Percentiles rank a stretch among this genome's conserved stretches.
phyloP scores from a whole-genome alignment of 257 asterid genomes.

The Jacaranda mimosifolia region DNA sequence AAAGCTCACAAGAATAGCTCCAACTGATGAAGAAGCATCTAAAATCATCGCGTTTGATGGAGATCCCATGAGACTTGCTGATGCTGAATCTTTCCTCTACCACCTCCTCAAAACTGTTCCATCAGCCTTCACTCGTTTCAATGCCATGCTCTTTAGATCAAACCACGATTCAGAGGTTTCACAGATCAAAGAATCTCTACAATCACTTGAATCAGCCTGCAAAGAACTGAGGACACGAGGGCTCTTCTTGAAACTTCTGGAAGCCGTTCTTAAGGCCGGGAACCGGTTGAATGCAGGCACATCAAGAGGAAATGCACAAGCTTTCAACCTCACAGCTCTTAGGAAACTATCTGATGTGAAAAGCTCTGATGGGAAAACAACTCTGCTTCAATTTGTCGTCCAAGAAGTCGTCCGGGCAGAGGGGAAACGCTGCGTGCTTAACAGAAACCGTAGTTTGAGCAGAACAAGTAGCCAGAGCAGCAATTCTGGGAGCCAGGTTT shows the following conservation, averaged over 20 bases:
- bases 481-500: slow-evolving; percentile 33
- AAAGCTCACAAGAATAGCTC: slow-evolving; percentile 72
- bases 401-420: slow-evolving; percentile 92
- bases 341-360: slow-evolving; percentile 84
- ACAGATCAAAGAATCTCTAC: slow-evolving; percentile 55
- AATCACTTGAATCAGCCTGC: slow-evolving; percentile 71
- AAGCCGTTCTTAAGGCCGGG: slow-evolving; percentile 91
- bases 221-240: slow-evolving; percentile 80
- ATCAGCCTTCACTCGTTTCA: slow-evolving; percentile 75
- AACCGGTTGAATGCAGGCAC: slow-evolving; percentile 89
- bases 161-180: slow-evolving; percentile 61
- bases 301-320: slow-evolving; percentile 89
- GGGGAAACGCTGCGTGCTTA: slow-evolving; percentile 80
- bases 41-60: slow-evolving; percentile 71
- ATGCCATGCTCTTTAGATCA: slow-evolving; percentile 74
- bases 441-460: slow-evolving; percentile 58
- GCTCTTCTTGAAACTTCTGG: slow-evolving; percentile 85
- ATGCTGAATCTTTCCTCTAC: slow-evolving; percentile 88
- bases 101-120: slow-evolving; percentile 87
- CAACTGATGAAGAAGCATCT: slow-evolving; percentile 69
- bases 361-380: slow-evolving; percentile 87
- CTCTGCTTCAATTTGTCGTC: slow-evolving; percentile 86
- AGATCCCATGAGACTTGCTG: slow-evolving; percentile 78
- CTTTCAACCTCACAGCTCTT: slow-evolving; percentile 81
- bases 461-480: slow-evolving; percentile 52